A percentile compares a stretch with the other conserved stretches of the same genome.
These are phyloP conservation scores for Aegilops sharonensis DNA, from an alignment of 176 grass and related monocot genomes.

Conservation along the genomic window DNA sequence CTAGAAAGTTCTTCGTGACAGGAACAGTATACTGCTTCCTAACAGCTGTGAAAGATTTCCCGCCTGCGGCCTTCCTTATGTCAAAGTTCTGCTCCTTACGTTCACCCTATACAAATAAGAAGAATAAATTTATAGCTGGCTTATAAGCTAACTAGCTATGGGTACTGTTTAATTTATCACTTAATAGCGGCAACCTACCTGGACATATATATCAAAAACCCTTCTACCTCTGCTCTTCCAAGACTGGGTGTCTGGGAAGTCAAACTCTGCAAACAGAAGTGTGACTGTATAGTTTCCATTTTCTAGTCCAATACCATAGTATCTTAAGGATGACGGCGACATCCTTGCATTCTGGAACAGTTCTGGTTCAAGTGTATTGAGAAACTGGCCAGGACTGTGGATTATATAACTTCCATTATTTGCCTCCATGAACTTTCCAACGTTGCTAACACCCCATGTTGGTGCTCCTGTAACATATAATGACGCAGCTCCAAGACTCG, in stretches of 20 bases:
- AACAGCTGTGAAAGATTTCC: slow-evolving; percentile 57
- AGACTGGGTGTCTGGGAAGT: slow-evolving; percentile 31
- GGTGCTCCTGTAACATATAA: slow-evolving; percentile 40
- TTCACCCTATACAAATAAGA: slow-evolving; percentile 40
- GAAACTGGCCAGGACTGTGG: slow-evolving; percentile 39
- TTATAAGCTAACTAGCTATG: too few relatives aligned
- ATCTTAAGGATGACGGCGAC: slow-evolving; percentile 81
- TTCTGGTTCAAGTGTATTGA: slow-evolving; percentile 62
- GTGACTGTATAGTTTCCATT: slow-evolving; percentile 92
- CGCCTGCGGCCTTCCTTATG: slow-evolving; percentile 77
- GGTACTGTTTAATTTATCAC: background rate
- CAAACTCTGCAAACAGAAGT: slow-evolving; percentile 73
- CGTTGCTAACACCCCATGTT: slow-evolving; percentile 78
- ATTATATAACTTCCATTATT: slow-evolving; percentile 40
- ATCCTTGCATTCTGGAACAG: slow-evolving; percentile 67
- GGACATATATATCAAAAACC: slow-evolving; percentile 88
- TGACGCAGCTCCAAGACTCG: slow-evolving; percentile 44
- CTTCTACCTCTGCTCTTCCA: slow-evolving; percentile 65
- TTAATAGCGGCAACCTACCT: slow-evolving; percentile 38
- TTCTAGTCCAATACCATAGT: slow-evolving; percentile 80
- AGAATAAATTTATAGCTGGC: too few relatives aligned
- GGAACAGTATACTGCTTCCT: slow-evolving; percentile 49
- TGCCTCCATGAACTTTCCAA: slow-evolving; percentile 51
- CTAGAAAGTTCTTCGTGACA: slow-evolving; percentile 78
- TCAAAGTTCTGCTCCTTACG: slow-evolving; percentile 75